Base-by-base conservation (phyloP, 192 early-diverging fungal species). In the Linnemannia hyalina region DNA sequence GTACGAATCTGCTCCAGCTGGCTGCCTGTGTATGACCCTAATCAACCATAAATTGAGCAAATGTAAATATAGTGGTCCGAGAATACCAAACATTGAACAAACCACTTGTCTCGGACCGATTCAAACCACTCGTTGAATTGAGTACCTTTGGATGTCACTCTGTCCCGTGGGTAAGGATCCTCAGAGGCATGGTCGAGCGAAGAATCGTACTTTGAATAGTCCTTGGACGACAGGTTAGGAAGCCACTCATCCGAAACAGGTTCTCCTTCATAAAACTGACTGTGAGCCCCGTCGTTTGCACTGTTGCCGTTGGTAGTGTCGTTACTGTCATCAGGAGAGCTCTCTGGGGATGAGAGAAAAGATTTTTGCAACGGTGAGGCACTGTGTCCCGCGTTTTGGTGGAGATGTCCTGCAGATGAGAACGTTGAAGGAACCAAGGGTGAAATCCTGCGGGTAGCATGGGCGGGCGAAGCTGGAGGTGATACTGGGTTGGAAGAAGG, bases 401-500 rank as follows among this genome's bases (percentile, higher is more conserved):
- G 47, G 20, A 63, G 74, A 41, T 82, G 76, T 75, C 40, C 40
- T 73, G 36, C 60, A 29, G 70, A 2, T 35, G 54, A 20, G 52
- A 63, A 15, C 35, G 20, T 8, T 22, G 77, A 49, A 36, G 83
- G 74, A 18, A 74, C 83, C 55, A 80, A 68, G 29, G 83, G 83
- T 0, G 78, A 80, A 15, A 80, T 69, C 42, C 78, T 69, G 16
- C 83, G 78, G 6, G 78, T 80, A 11, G 70, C 68, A 38, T 80
- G 75, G n/a, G 83, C 78, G 13, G 83, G 83, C 2, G 83, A 85
- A 4, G 70, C 83, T 68, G 83, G 83, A 15, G 83, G 83, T 32
- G 83, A 85, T 11, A 70, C 72, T 6, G 80, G 40, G 68, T 77
- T 85, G 16, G 77, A 52, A 65, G 60, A 65, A 42, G 78, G 70